These are phyloP conservation scores for Diatrype stigma DNA, from an alignment of 2,329 filamentous ascomycete genomes.

Conservation along the genomic window DNA sequence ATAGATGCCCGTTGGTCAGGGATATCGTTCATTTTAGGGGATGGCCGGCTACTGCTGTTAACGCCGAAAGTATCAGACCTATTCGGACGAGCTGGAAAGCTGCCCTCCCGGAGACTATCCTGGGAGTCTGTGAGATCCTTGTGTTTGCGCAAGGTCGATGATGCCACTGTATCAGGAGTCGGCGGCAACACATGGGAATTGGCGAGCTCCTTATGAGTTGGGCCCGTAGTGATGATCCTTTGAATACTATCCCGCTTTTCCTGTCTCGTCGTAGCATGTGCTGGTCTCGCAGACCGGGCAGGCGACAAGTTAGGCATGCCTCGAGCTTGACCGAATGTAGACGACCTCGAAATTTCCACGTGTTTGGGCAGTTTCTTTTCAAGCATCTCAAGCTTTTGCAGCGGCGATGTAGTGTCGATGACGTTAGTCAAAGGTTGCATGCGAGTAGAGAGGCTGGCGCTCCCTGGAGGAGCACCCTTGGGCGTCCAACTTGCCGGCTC, in stretches of 20 bases:
- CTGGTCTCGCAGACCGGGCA: slow-evolving; percentile 5
- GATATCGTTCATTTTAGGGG: slow-evolving; percentile 4
- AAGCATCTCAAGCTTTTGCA: slow-evolving; percentile 46
- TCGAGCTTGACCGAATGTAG: slow-evolving; percentile 20
- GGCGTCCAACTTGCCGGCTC: slow-evolving; percentile 18
- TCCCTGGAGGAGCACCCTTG: slow-evolving; percentile 28
- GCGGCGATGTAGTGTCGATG: slow-evolving; percentile 42
- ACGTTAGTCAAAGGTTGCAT: slow-evolving; percentile 45
- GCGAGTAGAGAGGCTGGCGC: slow-evolving; percentile 27
- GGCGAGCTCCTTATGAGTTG: slow-evolving; percentile 33
- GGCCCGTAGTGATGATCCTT: slow-evolving; percentile 45
- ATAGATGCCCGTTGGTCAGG: slow-evolving; percentile 25
- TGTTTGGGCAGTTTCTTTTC: slow-evolving; percentile 26
- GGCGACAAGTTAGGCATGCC: slow-evolving; percentile 14
- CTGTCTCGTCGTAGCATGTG: slow-evolving; percentile 31
- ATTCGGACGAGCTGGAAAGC: slow-evolving; percentile 20
- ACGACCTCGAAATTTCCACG: slow-evolving; percentile 26
- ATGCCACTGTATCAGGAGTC: slow-evolving; percentile 57
- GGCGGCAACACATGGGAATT: slow-evolving; percentile 47
- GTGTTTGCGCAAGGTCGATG: slow-evolving; percentile 41
- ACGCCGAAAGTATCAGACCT: slow-evolving; percentile 23
- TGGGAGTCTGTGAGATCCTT: slow-evolving; percentile 18
- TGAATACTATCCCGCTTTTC: slow-evolving; percentile 46
- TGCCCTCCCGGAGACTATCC: slow-evolving; percentile 17
- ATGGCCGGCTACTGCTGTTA: slow-evolving; percentile 12